phyloP scores from a whole-genome alignment of 2,329 filamentous ascomycete species.

The Didymella pomorum region DNA sequence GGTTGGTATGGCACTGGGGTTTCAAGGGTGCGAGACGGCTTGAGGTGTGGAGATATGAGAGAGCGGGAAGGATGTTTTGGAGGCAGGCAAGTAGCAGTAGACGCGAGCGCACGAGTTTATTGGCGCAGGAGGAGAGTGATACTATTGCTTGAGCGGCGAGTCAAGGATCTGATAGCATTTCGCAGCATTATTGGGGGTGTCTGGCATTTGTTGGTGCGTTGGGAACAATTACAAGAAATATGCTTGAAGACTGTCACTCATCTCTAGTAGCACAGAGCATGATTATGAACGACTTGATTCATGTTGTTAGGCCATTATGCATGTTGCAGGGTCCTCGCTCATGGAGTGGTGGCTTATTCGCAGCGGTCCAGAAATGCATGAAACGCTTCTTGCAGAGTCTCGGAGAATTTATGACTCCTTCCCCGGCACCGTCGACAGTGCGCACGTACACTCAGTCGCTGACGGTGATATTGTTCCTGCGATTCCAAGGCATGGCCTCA shows the following conservation, averaged over 20 bases:
- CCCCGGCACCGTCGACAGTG: not conserved
- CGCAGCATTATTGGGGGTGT: slow-evolving; percentile 3
- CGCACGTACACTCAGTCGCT: not conserved
- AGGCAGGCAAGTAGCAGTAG: slow-evolving; percentile 29
- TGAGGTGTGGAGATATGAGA: slow-evolving; percentile 36
- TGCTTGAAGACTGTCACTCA: not conserved
- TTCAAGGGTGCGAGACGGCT: slow-evolving; percentile 55
- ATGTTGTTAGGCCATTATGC: not conserved
- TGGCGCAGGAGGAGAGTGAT: slow-evolving; percentile 42
- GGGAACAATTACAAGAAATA: not conserved
- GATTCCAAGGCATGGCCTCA: slow-evolving; percentile 1
- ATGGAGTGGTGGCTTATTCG: not conserved
- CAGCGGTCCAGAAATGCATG: not conserved
- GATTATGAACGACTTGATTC: not conserved
- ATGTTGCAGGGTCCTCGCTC: not conserved
- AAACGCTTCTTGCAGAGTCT: not conserved
- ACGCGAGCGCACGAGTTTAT: slow-evolving; percentile 34
- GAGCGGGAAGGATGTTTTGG: slow-evolving; percentile 32
- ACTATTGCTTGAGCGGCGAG: slow-evolving; percentile 32
- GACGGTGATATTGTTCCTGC: not conserved
- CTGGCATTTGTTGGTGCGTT: not conserved
- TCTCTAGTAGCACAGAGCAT: not conserved
- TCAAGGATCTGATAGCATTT: slow-evolving; percentile 1
- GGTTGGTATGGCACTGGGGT: slow-evolving; percentile 78
- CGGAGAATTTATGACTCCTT: not conserved